Conservation (phyloP, 2,329 filamentous ascomycete genomes). For the Beauveria bassiana region DNA sequence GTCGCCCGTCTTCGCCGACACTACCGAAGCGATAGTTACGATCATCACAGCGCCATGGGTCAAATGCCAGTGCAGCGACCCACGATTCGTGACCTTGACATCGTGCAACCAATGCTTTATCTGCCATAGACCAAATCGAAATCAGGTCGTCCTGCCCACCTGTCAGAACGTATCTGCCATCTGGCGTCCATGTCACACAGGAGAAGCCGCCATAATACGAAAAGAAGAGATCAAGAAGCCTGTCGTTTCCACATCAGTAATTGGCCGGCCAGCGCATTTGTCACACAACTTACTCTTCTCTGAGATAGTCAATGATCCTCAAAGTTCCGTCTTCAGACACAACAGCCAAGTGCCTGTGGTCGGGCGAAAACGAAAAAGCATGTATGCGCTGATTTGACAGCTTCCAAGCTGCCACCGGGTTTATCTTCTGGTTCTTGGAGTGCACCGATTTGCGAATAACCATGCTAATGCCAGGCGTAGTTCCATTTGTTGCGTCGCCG, state of each 20-base stretch:
- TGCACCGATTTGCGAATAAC: constrained; percentile 85
- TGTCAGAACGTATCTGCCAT: constrained; percentile 90
- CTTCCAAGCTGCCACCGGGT: constrained; percentile 90
- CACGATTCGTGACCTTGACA: constrained; percentile 95
- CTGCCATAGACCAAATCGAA: constrained; percentile 87
- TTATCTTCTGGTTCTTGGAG: constrained; percentile 86
- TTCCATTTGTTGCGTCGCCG: constrained; percentile 29
- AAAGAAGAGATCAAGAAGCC: constrained; percentile 77
- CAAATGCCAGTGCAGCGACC: constrained; percentile 89
- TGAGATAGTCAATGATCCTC: constrained; percentile 83
- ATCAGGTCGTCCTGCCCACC: constrained; percentile 94
- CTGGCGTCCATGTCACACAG: constrained; percentile 95
- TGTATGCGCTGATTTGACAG: constrained; percentile 86
- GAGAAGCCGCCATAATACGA: constrained; percentile 91
- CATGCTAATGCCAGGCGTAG: constrained; percentile 40
- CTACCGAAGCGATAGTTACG: constrained; percentile 93
- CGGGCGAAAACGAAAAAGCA: constrained; percentile 85
- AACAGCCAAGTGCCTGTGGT: constrained; percentile 77
- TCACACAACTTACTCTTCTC: constrained; percentile 61
- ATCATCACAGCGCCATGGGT: constrained; percentile 95
- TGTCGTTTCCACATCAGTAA: constrained; percentile 25
- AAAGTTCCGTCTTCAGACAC: constrained; percentile 88
- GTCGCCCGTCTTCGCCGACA: constrained; percentile 84
- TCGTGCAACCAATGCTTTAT: constrained; percentile 76
- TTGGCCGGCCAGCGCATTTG: too few species aligned